Evolutionary conservation across 2,329 filamentous ascomycete species (phyloP), one percentile per base, ranked within the genome.

Genomic region (Endoconidiophora laricicola): DNA sequence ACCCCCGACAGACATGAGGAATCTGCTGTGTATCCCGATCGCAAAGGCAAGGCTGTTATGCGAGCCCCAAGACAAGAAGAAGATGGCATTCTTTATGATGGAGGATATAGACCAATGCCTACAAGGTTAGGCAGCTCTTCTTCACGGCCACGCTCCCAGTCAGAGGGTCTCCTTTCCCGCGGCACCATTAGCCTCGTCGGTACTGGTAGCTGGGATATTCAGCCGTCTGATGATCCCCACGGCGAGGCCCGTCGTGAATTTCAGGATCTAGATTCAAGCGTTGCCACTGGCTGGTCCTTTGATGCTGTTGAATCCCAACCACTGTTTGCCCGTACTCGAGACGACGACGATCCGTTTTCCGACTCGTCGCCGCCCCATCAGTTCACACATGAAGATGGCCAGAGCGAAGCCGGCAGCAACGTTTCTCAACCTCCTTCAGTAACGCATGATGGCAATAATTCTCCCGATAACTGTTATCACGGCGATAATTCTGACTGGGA

Each of bases 181-280:
- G 62, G 66, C 6, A 61, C 61, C 2, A 63, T 70, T 48, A 72
- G 76, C 46, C 71, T 72, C 0, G 59, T 80, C 14, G 76, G 69
- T 1, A 75, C 75, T 58, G 78, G 78, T 54, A 79, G 65, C 56
- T 81, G 77, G 6, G 41, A 14, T 12, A 43, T 14, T 18, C 10
- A 43, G 12, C 12, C 41, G 4, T 7, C 41, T 43, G 18, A 24
- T 43, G 12, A 12, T 43, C 41, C n/a, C 41, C 41, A 24, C 2
- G 41, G 24, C 20, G 41, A 43, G 6, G 10, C 9, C 18, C n/a
- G 12, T 43, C 20, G 10, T 43, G 41, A 43, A 20, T 16, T 24
- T 4, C 20, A 22, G 18, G 41, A 43, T 20, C 6, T n/a, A 23
- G 41, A 24, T 12, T 5, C 18, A 12, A 20, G 20, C 12, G 18